phyloP scores from a whole-genome alignment of 108 stramenopile species.

The Nitzschia inconspicua region DNA sequence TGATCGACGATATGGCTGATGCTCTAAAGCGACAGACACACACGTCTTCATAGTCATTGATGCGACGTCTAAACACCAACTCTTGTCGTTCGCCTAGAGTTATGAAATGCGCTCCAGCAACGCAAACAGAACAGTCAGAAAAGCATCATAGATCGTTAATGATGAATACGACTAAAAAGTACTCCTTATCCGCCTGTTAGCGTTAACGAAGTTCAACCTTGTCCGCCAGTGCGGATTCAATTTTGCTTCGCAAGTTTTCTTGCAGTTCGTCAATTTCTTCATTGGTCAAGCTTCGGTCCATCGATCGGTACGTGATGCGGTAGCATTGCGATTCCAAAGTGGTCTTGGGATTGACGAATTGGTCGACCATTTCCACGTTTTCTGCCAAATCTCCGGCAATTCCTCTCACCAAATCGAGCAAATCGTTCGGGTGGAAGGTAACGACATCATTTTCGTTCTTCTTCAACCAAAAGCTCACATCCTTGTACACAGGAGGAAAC shows the following conservation, averaged over 20 bases:
- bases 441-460: background rate
- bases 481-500: constrained; percentile 93
- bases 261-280: constrained; percentile 95
- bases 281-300: constrained; percentile 96
- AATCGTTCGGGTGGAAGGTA: constrained; percentile 81
- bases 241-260: constrained; percentile 50
- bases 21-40: too few species aligned
- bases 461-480: constrained; percentile 88
- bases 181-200: too few species aligned
- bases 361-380: constrained; percentile 83
- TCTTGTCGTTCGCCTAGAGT: too few species aligned
- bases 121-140: too few species aligned
- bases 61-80: too few species aligned
- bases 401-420: constrained; percentile 85
- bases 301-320: constrained; percentile 91
- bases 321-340: constrained; percentile 75
- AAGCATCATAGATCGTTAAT: background rate
- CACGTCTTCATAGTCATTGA: too few species aligned
- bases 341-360: constrained; percentile 94
- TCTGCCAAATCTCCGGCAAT: constrained; percentile 96
- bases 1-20: too few species aligned
- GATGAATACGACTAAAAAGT: background rate
- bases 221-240: constrained; percentile 6
- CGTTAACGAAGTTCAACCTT: constrained; percentile 41
- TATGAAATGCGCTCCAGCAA: too few species aligned